Conservation (phyloP, 108 stramenopile genomes). For the Asterionellopsis glacialis region DNA sequence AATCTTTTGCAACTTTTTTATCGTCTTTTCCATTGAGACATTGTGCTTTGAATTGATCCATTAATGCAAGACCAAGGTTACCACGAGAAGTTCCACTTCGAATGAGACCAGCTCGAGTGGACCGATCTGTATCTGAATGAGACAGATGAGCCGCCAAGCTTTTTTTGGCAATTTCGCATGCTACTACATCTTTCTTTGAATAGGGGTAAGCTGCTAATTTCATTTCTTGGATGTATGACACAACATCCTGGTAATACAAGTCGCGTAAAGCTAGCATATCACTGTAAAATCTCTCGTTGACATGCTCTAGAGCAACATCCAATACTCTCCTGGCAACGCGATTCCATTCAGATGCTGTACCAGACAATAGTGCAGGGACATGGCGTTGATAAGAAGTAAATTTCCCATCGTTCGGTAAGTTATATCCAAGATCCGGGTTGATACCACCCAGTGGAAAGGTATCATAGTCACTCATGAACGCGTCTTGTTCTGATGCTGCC, state of each 20-base stretch:
- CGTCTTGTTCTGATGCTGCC: constrained; percentile 15
- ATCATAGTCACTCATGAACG: constrained; percentile 23
- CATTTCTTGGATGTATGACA: no score
- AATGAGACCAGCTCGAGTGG: no score
- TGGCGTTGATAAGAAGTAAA: not conserved
- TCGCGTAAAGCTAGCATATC: not conserved
- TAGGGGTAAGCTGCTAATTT: no score
- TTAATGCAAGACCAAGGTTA: no score
- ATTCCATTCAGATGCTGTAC: constrained; percentile 1
- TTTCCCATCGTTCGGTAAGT: constrained; percentile 4
- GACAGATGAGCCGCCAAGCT: no score
- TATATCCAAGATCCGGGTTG: not conserved
- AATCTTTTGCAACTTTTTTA: no score
- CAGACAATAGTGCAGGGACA: constrained; percentile 6
- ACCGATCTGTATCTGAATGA: no score
- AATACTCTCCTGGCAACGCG: not conserved
- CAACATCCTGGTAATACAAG: not conserved
- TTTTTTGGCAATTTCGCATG: no score
- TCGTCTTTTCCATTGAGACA: no score
- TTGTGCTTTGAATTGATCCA: no score
- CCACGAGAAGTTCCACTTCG: no score
- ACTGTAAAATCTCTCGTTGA: not conserved
- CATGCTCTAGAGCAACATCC: not conserved
- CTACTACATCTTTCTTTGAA: no score
- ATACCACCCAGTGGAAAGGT: constrained; percentile 10